Conservation (phyloP, 208 protist genomes). For the Wallacemonas sp. region DNA sequence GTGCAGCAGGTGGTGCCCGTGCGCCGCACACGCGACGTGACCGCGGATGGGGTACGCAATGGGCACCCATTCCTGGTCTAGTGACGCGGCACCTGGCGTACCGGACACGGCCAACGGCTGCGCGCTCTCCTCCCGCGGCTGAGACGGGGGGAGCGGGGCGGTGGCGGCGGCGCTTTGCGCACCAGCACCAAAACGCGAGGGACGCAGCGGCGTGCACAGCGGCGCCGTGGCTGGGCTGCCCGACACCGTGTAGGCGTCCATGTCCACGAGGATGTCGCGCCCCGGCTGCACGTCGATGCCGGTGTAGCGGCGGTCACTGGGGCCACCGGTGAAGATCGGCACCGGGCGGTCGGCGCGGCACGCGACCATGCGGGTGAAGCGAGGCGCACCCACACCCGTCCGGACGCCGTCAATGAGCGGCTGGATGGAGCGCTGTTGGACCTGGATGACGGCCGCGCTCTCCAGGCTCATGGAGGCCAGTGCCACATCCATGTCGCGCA, state of each 20-base stretch:
- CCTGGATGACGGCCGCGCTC: background rate
- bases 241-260: background rate
- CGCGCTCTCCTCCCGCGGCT: background rate
- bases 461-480: background rate
- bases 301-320: background rate
- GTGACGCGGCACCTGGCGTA: no score
- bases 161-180: background rate
- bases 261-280: conserved; percentile 1
- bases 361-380: conserved; percentile 12
- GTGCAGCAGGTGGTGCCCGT: conserved; percentile 11
- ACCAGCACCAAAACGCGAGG: background rate
- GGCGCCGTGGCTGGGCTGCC: conserved; percentile 5
- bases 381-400: background rate
- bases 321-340: conserved; percentile 4
- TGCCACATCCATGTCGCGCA: background rate
- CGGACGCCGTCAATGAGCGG: background rate
- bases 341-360: conserved; percentile 9
- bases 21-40: background rate
- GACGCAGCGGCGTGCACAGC: background rate
- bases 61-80: no score
- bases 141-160: background rate
- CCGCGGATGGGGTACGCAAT: conserved; percentile 11
- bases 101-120: no score
- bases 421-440: background rate
- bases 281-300: conserved; percentile 11